These are phyloP conservation scores for Boletellus sp. DNA, from an alignment of 768 basidiomycete genomes.

Conservation along the genomic window DNA sequence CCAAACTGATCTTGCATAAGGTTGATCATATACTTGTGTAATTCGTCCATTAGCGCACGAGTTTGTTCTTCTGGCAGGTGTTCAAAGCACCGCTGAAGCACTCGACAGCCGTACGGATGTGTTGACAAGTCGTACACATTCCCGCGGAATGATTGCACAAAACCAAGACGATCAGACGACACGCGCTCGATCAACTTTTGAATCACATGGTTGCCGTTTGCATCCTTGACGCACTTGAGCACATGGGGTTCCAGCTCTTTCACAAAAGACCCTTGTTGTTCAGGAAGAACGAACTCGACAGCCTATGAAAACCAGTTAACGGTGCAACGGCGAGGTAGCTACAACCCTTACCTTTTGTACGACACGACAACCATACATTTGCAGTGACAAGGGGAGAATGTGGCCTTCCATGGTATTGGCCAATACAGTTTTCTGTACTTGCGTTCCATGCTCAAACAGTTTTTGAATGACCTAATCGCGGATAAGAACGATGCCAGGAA, in stretches of 20 bases:
- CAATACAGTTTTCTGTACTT: slow-evolving; percentile 66
- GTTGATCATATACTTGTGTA: slow-evolving; percentile 64
- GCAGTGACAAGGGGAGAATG: slow-evolving; percentile 70
- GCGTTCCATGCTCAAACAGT: slow-evolving; percentile 82
- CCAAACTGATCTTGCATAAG: slow-evolving; percentile 93
- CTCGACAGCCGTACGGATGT: slow-evolving; percentile 92
- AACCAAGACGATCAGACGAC: slow-evolving; percentile 68
- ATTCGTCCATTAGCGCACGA: slow-evolving; percentile 73
- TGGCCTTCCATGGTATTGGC: slow-evolving; percentile 74
- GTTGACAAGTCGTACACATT: slow-evolving; percentile 78
- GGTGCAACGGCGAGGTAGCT: not conserved
- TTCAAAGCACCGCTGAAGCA: slow-evolving; percentile 90
- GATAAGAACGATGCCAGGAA: slow-evolving; percentile 6
- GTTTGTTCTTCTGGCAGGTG: slow-evolving; percentile 68
- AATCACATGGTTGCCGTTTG: slow-evolving; percentile 94
- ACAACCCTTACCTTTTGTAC: slow-evolving; percentile 71
- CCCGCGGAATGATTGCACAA: slow-evolving; percentile 71
- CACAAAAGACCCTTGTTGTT: slow-evolving; percentile 74
- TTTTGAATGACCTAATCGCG: slow-evolving; percentile 83
- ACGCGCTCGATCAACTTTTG: slow-evolving; percentile 87
- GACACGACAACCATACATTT: slow-evolving; percentile 96
- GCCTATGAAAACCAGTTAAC: slow-evolving; percentile 49
- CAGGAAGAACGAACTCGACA: slow-evolving; percentile 73
- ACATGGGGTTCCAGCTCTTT: slow-evolving; percentile 77
- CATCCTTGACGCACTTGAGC: slow-evolving; percentile 82